Evolutionary conservation across 352 stramenopile species (phyloP), one percentile per base, ranked within the genome.

Genomic region (Globisporangium cederbergense): DNA sequence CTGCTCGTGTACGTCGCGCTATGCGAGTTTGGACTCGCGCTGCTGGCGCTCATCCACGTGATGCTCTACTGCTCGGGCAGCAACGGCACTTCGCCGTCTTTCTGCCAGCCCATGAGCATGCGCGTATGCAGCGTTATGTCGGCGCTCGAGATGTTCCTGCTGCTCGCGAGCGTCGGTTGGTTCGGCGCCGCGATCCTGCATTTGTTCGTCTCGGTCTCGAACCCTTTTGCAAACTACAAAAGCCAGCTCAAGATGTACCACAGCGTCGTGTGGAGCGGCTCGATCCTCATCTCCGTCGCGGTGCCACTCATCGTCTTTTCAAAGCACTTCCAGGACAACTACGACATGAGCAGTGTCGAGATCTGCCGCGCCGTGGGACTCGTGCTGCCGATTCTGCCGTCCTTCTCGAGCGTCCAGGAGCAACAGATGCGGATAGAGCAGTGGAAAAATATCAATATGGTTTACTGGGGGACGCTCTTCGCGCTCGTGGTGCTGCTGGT

Each of bases 201-300:
- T 60, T 59, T 91, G 4, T 91, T 88, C 49, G 83, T 90, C 20
- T 89, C 83, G 4, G 67, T 91, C 1, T 88, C 83, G 32, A 91
- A 91, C 56, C 83, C 83, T 25, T 91, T 91, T 56, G 78, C 80
- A 4, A 88, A 81, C 68, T 89, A 90, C 74, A 87, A 87, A 54
- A 62, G 67, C 11, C 81, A 90, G 55, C 53, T 90, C 18, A 68
- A 78, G 47, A 59, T 77, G 10, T 91, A 86, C 32, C 83, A 91
- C 57, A 16, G 75, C 18, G 56, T 77, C 0, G 79, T 90, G 4
- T 91, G 83, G 83, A 66, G 59, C 0, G 43, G 74, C 4, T 86
- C 83, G 10, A 59, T 83, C 6, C 20, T 78, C n/a, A 54, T 84
- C 14, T 73, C 78, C 10, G 55, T 84, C 4, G 62, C 72, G 11